A percentile compares a stretch with the other conserved stretches of the same genome.
Conservation (phyloP, 129 eudicot genomes). For the Cynara cardunculus region DNA sequence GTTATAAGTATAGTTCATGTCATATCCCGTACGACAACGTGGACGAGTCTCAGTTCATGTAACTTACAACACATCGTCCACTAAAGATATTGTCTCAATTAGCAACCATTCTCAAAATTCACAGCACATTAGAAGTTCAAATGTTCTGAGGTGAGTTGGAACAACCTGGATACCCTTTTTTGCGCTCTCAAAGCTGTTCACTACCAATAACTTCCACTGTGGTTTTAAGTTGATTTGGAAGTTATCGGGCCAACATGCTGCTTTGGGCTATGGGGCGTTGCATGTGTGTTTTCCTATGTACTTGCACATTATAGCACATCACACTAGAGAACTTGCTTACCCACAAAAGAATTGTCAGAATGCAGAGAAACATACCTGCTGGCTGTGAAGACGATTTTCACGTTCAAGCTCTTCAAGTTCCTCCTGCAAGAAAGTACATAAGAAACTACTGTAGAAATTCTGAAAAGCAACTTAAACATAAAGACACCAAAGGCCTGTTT, state of each 20-base stretch:
- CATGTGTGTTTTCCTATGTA: not conserved
- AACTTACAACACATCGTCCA: not conserved
- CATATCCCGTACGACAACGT: not conserved
- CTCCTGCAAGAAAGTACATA: constrained; percentile 56
- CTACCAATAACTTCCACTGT: no score
- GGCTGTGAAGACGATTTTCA: constrained; percentile 94
- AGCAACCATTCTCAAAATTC: not conserved
- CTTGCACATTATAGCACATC: not conserved
- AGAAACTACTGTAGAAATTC: constrained; percentile 14
- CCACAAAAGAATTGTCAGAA: not conserved
- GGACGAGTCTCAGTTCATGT: not conserved
- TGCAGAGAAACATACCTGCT: constrained; percentile 55
- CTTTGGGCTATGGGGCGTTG: no score
- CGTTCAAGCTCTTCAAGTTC: constrained; percentile 98
- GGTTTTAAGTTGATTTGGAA: not conserved
- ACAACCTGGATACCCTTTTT: no score
- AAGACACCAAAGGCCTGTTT: not conserved
- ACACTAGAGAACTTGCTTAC: not conserved
- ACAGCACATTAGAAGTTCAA: not conserved
- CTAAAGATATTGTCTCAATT: not conserved
- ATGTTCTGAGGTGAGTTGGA: not conserved
- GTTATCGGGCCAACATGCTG: not conserved
- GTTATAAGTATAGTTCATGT: not conserved
- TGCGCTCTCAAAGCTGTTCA: not conserved
- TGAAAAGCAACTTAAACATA: not conserved